Base-by-base conservation (phyloP, 805 yeast species). In the Millerago galiae region DNA sequence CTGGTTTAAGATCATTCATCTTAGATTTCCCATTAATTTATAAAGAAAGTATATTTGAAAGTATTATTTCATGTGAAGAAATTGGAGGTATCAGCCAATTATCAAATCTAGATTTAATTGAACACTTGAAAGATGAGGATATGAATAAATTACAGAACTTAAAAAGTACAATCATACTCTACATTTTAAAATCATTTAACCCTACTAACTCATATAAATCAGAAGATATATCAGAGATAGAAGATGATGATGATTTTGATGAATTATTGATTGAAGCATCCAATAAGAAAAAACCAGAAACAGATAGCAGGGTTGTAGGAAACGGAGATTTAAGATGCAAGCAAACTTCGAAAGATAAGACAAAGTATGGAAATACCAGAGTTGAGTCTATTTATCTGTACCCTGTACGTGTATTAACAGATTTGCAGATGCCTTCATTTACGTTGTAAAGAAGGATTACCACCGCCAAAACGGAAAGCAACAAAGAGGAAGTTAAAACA, bases 381-480 rank as follows among this genome's bases (percentile, higher is more conserved):
- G 2, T 12, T 27, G 29, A 27, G 6, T 12, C n/a, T 4, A 27
- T 27, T 27, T 11, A 10, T 12, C 13, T 2, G 13, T 10, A 12
- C 6, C 13, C 12, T 10, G 10, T n/a, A 14, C n/a, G n/a, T 15
- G 16, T 31, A 31, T 13, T 31, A 31, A 31, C 18, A 10, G 15
- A 15, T 9, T 29, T 26, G 1, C 13, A 56, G 49, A 1, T 74
- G 77, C 41, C 63, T 76, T 10, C 77, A 74, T 50, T 38, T 67
- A 5, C 73, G 78, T 40, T 74, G 79, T 44, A 63, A 67, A 32
- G 71, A 68, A 30, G 77, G 77, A 1, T 53, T 66, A 15, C 63
- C 66, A 2, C 44, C 32, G 5, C 43, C 34, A 14, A 41, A 39
- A 32, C 24, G 33, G 5, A 37, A 17, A 21, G 24, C 5, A 29